These are phyloP conservation scores for Truncatella angustata DNA, from an alignment of 2,329 filamentous ascomycete species.

Conservation along the genomic window DNA sequence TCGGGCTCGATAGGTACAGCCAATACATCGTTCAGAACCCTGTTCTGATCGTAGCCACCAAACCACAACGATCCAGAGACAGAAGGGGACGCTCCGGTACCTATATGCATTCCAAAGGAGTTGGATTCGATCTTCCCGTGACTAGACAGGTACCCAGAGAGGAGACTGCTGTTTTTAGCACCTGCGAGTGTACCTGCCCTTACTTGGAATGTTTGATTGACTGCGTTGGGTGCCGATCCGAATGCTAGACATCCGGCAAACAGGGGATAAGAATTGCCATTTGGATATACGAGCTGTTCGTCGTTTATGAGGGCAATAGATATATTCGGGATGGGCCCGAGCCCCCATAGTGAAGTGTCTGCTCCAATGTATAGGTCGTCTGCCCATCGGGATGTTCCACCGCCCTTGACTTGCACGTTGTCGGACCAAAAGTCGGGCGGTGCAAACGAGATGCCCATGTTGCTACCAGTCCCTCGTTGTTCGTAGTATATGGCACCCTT, in stretches of 20 bases:
- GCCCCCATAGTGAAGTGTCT: background rate
- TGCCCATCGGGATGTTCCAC: background rate
- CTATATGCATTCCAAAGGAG: conserved; percentile 38
- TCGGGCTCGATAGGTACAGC: conserved; percentile 8
- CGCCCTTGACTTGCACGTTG: background rate
- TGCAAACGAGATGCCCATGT: background rate
- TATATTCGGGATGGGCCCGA: background rate
- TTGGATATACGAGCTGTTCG: conserved; percentile 16
- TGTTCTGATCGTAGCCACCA: conserved; percentile 34
- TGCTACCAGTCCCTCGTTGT: background rate
- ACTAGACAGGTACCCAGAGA: conserved; percentile 15
- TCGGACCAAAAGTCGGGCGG: background rate
- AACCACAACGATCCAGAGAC: conserved; percentile 27
- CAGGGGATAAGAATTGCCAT: conserved; percentile 17
- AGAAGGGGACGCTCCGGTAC: conserved; percentile 20
- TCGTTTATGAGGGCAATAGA: conserved; percentile 1
- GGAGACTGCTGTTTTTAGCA: conserved; percentile 15
- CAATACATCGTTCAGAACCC: conserved; percentile 26
- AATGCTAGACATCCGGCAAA: conserved; percentile 25
- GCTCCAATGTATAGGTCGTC: background rate
- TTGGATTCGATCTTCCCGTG: conserved; percentile 27
- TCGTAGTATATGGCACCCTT: conserved; percentile 3
- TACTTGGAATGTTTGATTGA: conserved; percentile 12
- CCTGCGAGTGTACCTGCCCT: background rate
- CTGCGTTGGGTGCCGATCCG: conserved; percentile 12